These are phyloP conservation scores for Bullera alba DNA, from an alignment of 768 basidiomycete species.

Conservation along the genomic window DNA sequence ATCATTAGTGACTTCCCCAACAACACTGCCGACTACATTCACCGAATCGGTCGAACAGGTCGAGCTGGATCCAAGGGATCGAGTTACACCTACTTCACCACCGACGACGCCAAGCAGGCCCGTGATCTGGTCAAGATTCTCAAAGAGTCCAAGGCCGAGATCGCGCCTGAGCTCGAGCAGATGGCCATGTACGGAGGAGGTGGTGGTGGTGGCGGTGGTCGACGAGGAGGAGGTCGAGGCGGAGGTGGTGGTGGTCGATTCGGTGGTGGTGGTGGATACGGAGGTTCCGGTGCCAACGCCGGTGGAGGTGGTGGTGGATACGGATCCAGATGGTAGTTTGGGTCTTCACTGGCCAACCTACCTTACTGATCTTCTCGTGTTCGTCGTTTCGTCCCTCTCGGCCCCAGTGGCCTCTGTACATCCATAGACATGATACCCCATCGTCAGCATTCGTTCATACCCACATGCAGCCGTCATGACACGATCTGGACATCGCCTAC, in stretches of 20 bases:
- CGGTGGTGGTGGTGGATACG: constrained; percentile 19
- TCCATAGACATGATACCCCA: neutral
- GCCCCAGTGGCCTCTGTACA: no score
- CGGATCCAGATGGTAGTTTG: constrained; percentile 32
- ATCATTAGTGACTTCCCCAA: constrained; percentile 82
- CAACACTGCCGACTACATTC: constrained; percentile 96
- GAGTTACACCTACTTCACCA: constrained; percentile 93
- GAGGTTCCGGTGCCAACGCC: constrained; percentile 19
- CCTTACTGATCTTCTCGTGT: no score
- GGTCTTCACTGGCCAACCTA: neutral
- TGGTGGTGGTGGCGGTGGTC: constrained; percentile 50
- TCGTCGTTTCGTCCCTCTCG: neutral
- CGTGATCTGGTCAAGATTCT: constrained; percentile 83
- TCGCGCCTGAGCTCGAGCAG: constrained; percentile 86
- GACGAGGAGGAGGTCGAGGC: constrained; percentile 33
- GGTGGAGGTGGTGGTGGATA: constrained; percentile 38
- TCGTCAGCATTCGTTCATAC: no score
- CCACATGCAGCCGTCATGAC: no score
- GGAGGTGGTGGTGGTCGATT: constrained; percentile 20
- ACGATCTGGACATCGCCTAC: no score
- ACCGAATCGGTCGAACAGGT: constrained; percentile 74
- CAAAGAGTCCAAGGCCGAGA: constrained; percentile 58
- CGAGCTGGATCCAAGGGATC: constrained; percentile 76
- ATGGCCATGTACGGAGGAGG: constrained; percentile 83
- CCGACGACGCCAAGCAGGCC: constrained; percentile 89